These are phyloP conservation scores for Phytophthora pistaciae DNA, from an alignment of 352 stramenopile genomes.

Conservation along the genomic window DNA sequence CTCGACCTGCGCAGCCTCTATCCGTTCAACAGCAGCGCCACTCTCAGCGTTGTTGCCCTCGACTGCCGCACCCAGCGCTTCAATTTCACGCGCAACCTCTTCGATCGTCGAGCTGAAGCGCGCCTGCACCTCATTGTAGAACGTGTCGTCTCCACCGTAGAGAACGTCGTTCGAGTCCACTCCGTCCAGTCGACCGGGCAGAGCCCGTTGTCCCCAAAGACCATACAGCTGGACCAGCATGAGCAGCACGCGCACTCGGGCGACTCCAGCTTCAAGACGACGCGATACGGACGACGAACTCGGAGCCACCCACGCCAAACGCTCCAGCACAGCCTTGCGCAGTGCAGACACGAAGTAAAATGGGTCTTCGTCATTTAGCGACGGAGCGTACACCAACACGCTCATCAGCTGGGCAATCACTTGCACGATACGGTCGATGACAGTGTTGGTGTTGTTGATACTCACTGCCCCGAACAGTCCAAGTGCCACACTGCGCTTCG, in stretches of 20 bases:
- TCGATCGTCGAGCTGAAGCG: conserved; percentile 65
- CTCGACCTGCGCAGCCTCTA: conserved; percentile 46
- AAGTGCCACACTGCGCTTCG: conserved; percentile 11
- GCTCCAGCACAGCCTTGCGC: conserved; percentile 73
- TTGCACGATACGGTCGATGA: conserved; percentile 34
- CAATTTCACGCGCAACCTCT: conserved; percentile 57
- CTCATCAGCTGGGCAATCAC: conserved; percentile 62
- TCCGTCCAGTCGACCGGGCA: conserved; percentile 46
- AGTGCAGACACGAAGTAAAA: conserved; percentile 91
- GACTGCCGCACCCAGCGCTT: conserved; percentile 29
- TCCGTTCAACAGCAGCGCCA: background rate
- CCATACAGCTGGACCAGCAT: conserved; percentile 63
- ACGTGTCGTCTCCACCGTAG: conserved; percentile 71
- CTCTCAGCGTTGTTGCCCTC: conserved; percentile 3
- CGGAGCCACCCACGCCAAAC: conserved; percentile 30
- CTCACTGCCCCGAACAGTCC: conserved; percentile 17
- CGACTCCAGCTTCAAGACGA: conserved; percentile 26
- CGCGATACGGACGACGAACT: conserved; percentile 21
- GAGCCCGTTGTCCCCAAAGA: conserved; percentile 62
- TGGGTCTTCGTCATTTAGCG: conserved; percentile 77
- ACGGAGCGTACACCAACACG: conserved; percentile 82
- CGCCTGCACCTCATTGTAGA: conserved; percentile 56
- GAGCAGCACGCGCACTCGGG: conserved; percentile 51
- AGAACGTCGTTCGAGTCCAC: conserved; percentile 90
- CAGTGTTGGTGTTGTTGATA: conserved; percentile 8